These are phyloP conservation scores for Colletotrichum agaves DNA, from an alignment of 2,329 filamentous ascomycete genomes.

Conservation along the genomic window DNA sequence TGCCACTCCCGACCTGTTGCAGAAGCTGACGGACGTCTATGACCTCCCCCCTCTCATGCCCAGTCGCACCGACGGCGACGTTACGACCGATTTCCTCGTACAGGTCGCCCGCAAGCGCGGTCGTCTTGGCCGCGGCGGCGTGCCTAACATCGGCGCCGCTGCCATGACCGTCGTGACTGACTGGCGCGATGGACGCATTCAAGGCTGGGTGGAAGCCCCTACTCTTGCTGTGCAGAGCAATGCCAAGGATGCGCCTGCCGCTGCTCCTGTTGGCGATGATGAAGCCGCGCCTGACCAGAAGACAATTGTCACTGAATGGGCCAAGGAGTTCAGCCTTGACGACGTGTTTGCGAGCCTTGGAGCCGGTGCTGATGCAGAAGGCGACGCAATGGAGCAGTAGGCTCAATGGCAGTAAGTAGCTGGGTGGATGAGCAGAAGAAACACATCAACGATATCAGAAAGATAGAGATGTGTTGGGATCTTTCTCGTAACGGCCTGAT, in stretches of 20 bases:
- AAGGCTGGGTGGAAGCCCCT: slow-evolving; percentile 88
- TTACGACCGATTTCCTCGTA: slow-evolving; percentile 89
- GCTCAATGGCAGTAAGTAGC: not conserved
- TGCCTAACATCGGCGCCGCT: slow-evolving; percentile 88
- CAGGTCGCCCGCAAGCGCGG: slow-evolving; percentile 96
- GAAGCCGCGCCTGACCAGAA: slow-evolving; percentile 74
- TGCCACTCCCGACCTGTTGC: slow-evolving; percentile 75
- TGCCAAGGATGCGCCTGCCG: slow-evolving; percentile 42
- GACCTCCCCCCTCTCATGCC: slow-evolving; percentile 82
- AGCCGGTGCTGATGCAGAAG: slow-evolving; percentile 44
- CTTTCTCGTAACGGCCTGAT: slow-evolving; percentile 20
- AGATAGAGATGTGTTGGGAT: slow-evolving; percentile 4
- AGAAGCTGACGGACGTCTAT: slow-evolving; percentile 86
- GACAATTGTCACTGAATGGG: slow-evolving; percentile 91
- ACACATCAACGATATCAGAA: slow-evolving; percentile 27
- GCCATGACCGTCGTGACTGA: slow-evolving; percentile 96
- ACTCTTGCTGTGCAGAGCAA: slow-evolving; percentile 64
- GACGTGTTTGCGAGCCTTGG: slow-evolving; percentile 83
- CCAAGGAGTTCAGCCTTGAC: slow-evolving; percentile 93
- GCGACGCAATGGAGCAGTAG: slow-evolving; percentile 65
- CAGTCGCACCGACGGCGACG: slow-evolving; percentile 73
- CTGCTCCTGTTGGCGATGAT: slow-evolving; percentile 51
- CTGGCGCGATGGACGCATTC: slow-evolving; percentile 94
- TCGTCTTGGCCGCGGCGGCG: slow-evolving; percentile 85
- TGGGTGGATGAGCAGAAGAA: not conserved